phyloP scores from a whole-genome alignment of 73 alveolate genomes.

The Tetrahymena borealis region DNA sequence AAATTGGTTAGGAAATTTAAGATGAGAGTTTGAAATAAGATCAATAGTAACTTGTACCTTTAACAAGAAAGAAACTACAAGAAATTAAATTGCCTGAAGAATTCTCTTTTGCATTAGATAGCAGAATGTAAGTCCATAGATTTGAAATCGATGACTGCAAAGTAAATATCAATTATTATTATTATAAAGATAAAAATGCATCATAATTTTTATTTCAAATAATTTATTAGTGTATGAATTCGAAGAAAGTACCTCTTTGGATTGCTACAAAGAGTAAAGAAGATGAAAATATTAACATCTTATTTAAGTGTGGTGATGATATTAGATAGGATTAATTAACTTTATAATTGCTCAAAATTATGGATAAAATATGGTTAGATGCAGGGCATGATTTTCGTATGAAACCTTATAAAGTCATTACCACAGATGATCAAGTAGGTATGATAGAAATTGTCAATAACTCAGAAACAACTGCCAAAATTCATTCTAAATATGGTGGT shows the following conservation, averaged over 20 bases:
- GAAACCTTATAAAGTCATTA: constrained; percentile 86
- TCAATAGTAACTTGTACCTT: neutral
- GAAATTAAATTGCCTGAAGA: constrained; percentile 14
- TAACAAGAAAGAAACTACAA: neutral
- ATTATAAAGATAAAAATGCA: neutral
- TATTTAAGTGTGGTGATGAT: constrained; percentile 89
- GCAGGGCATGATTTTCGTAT: constrained; percentile 87
- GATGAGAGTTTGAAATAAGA: constrained; percentile 12
- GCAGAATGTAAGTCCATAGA: constrained; percentile 29
- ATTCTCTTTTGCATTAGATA: constrained; percentile 36
- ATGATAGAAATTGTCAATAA: constrained; percentile 87
- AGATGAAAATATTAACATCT: neutral
- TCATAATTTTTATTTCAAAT: neutral
- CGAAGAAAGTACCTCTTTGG: constrained; percentile 43
- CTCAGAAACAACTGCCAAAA: constrained; percentile 34
- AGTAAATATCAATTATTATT: neutral
- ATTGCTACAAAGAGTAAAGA: constrained; percentile 3
- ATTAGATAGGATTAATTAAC: constrained; percentile 91
- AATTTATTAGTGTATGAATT: constrained; percentile 7
- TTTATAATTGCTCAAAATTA: constrained; percentile 77
- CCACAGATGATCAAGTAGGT: constrained; percentile 89
- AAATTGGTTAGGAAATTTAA: constrained; percentile 15
- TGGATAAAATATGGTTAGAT: constrained; percentile 94
- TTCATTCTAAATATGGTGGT: constrained; percentile 25
- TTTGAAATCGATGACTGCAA: constrained; percentile 20